Percentiles rank a stretch among this genome's conserved stretches.
These are phyloP conservation scores for Hymenoscyphus infarciens DNA, from an alignment of 2,329 filamentous ascomycete species.

Conservation along the genomic window DNA sequence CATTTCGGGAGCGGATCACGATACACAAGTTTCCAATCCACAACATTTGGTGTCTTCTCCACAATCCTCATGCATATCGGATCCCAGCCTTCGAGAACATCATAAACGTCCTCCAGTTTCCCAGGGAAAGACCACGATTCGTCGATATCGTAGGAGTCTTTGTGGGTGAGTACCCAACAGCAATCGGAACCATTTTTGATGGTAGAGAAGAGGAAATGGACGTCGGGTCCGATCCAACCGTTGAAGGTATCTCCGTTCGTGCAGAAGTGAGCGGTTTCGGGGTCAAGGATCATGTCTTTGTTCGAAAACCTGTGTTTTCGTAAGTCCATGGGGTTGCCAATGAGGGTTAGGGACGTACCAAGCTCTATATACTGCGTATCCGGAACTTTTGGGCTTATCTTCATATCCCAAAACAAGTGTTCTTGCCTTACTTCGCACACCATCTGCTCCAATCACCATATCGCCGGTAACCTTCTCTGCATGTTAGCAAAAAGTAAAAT, in stretches of 20 bases:
- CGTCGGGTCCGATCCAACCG: conserved; percentile 39
- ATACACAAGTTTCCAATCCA: conserved; percentile 36
- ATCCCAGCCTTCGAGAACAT: conserved; percentile 30
- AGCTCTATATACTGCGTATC: conserved; percentile 51
- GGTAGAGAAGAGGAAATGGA: conserved; percentile 49
- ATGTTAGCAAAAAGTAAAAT: conserved; percentile 13
- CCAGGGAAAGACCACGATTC: conserved; percentile 41
- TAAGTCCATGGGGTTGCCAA: neutral
- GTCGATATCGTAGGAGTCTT: conserved; percentile 41
- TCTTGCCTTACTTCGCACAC: conserved; percentile 50
- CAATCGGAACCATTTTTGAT: conserved; percentile 51
- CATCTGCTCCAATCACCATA: conserved; percentile 52
- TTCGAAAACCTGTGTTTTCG: conserved; percentile 42
- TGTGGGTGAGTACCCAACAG: conserved; percentile 53
- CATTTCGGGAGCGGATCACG: conserved; percentile 32
- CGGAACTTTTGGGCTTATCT: conserved; percentile 48
- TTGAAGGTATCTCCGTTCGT: conserved; percentile 25
- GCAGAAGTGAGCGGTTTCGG: conserved; percentile 22
- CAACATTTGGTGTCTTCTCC: conserved; percentile 23
- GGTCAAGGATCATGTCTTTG: conserved; percentile 38
- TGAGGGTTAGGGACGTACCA: conserved; percentile 39
- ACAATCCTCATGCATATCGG: conserved; percentile 24
- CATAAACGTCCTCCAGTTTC: conserved; percentile 22
- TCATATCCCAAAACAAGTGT: conserved; percentile 49
- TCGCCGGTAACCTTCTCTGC: conserved; percentile 40